Base-by-base conservation (phyloP, 2,329 filamentous ascomycete genomes). In the Microsporum ferrugineum region DNA sequence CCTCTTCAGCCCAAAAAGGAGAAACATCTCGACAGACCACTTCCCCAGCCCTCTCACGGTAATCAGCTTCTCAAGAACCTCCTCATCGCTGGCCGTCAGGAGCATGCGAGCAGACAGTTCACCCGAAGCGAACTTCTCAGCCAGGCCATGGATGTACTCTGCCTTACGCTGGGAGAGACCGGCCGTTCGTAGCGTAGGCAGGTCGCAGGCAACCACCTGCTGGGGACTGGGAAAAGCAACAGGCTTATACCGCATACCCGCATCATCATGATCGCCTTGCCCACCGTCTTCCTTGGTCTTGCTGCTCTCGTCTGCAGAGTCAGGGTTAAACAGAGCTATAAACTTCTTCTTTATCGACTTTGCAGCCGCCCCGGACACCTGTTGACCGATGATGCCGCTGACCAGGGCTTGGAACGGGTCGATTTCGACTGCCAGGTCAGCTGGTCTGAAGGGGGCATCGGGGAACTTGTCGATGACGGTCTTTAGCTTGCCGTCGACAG, bases 21-120 rank as follows among this genome's bases (percentile, higher is more conserved):
- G 89, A 78, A 99, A 99, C 94, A 99, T 97, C 78, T 96, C 91
- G 12, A 95, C 91, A 56, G 87, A 91, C 94, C 94, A 97, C 60
- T 81, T 82, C 0, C 94, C 94, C 57, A 97, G 76, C 0, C 94
- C 94, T 7, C 92, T 82, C 3, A 99, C 91, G 0, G 91, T 88
- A 56, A 88, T 89, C 56, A 99, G 79, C 71, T 83, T 87, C 73
- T 88, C 83, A 65, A 96, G 79, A 5, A 99, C 82, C 66, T 95
- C 88, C 58, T 95, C 91, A 71, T 99, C 94, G 3, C 84, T 82
- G 1, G 89, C 90, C 39, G 84, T 83, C 59, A 88, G 82, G 23
- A 97, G 81, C 80, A 94, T 85, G 64, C 82, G 76, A 8, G 89
- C 86, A 51, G 82, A 88, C 59, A 97, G 78, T 68, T 92, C 88